Evolutionary conservation across 441 rosid species (phyloP), one percentile per base, ranked within the genome.

Genomic region (Adansonia grandidieri): DNA sequence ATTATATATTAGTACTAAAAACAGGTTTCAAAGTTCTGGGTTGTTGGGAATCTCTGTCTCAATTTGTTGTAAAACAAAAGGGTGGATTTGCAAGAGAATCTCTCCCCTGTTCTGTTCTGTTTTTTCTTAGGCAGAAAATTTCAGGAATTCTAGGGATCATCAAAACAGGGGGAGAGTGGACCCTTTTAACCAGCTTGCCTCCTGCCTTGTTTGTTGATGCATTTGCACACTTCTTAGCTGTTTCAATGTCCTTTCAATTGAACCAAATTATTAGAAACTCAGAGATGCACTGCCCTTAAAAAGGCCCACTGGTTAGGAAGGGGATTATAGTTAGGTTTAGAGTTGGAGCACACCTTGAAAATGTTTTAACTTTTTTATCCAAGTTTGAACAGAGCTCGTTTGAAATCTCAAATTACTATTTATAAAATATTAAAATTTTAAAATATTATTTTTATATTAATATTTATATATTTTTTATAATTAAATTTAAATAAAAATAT

Each of bases 81-180:
- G 45, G 42, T 50, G 19, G 14, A 6, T 14, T 70, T 48, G 6
- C 22, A 42, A 42, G 24, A 20, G 56, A 11, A 22, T 13, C 56
- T 69, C 51, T 9, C 40, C 58, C 58, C 5, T 69, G 10, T 24
- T 17, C 45, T n/a, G 7, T 19, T 69, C 60, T 58, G 42, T 19
- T 71, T 11, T 71, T 32, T 0, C 3, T 28, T 28, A 32, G 74
- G 20, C 62, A n/a, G 75, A 71, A 37, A 71, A 71, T 9, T 15
- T n/a, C 62, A 71, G 75, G 61, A 32, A 53, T 71, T 71, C 45
- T 71, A 15, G 75, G 75, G 75, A 71, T 71, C 75, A 15, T 53
- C 75, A 32, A 53, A 53, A 71, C 61, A 53, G n/a, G 61, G 57
- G 47, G 70, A 65, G 61, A 13, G 57, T 48, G 73, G 57, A 69